Base-by-base conservation (phyloP, 2,329 filamentous ascomycete species). In the Alternaria atra region DNA sequence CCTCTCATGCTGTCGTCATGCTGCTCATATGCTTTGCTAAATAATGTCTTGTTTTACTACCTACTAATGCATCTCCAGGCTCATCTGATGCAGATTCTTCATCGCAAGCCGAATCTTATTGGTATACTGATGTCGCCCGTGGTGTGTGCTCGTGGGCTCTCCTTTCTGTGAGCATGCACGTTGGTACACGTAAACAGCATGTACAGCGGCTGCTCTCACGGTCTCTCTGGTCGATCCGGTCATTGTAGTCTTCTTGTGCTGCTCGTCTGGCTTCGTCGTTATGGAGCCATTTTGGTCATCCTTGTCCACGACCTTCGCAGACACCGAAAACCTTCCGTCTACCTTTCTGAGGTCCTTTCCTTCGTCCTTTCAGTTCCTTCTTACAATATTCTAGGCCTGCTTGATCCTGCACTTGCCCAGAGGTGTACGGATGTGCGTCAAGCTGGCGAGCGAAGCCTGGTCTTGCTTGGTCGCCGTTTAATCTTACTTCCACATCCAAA, bases 1-100 rank as follows among this genome's bases (percentile, higher is more conserved):
- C 34, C 48, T 40, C 34, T 20, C 5, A 30, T 39, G 23, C 23
- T 29, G 12, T 40, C 35, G n/a, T 37, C 15, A 15, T 40, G 15
- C 23, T 40, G 23, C 48, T 52, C 32, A 25, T 13, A 12, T 50
- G 30, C 15, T 34, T 27, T 35, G 6, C 20, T 30, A 34, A n/a
- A 50, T 6, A 15, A 2, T 9, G 17, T 50, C 13, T n/a, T 35
- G 17, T 34, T 20, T 50, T 30, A 15, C 12, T 25, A 52, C 15
- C n/a, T n/a, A 42, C 50, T 52, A 29, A 52, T 52, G 17, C n/a
- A 20, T 42, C n/a, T 42, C 50, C 27, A 52, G 50, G 23, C n/a
- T 20, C 6, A 52, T 25, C 9, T 7, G 35, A 20, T 17, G 15
- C 34, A 8, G 6, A 37, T 8, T 32, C 27, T 30, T 47, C 29